Conservation (phyloP, 805 yeast genomes). For the Lachancea quebecensis region DNA sequence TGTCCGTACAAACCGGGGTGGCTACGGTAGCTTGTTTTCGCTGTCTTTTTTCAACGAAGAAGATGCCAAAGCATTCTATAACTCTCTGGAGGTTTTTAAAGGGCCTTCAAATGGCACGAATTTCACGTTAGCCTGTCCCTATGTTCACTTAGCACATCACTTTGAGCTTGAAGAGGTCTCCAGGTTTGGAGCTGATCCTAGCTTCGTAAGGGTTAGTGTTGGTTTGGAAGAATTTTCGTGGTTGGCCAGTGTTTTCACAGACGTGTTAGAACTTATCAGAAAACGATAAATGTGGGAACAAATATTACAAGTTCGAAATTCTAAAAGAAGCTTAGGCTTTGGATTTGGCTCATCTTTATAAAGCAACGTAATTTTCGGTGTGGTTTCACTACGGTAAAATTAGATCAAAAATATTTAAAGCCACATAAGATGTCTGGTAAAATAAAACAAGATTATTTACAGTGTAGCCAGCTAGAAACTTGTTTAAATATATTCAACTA, state of each 20-base stretch:
- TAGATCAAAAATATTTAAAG: too few relatives aligned
- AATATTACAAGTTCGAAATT: too few relatives aligned
- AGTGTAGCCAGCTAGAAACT: too few relatives aligned
- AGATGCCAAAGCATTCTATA: conserved; percentile 68
- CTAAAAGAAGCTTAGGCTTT: too few relatives aligned
- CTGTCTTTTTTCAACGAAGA: conserved; percentile 57
- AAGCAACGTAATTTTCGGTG: too few relatives aligned
- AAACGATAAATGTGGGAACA: too few relatives aligned
- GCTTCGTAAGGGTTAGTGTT: conserved; percentile 67
- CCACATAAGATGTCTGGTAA: too few relatives aligned
- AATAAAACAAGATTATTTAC: too few relatives aligned
- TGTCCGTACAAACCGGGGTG: conserved; percentile 56
- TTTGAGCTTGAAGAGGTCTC: conserved; percentile 71
- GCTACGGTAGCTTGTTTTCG: conserved; percentile 84
- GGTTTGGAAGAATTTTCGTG: conserved; percentile 68
- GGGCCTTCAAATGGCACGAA: conserved; percentile 92
- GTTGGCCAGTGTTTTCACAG: conserved; percentile 40
- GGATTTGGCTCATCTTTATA: too few relatives aligned
- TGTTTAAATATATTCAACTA: too few relatives aligned
- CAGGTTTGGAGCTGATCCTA: conserved; percentile 72
- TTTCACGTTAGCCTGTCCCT: conserved; percentile 72
- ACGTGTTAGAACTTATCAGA: conserved; percentile 37
- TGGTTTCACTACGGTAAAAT: too few relatives aligned
- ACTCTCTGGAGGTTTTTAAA: conserved; percentile 44
- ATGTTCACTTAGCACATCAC: conserved; percentile 76